Evolutionary conservation across 495 filamentous ascomycete genomes (phyloP).

Genomic region (Staphylotrichum tortipilum): DNA sequence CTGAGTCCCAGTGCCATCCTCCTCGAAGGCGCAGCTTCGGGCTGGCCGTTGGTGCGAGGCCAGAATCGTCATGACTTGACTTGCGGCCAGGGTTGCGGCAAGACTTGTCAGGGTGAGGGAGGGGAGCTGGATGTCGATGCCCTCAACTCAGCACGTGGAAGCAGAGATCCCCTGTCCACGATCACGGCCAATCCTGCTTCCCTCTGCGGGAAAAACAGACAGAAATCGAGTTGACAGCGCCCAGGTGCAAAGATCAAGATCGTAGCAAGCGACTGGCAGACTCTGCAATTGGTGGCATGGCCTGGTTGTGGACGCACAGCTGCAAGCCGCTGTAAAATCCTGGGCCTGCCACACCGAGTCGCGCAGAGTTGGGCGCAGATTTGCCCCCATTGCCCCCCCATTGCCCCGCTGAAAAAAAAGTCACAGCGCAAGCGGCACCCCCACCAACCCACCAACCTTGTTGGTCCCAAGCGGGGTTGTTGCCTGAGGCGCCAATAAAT

Average conservation of each 20-base stretch:
- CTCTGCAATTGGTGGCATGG: no score
- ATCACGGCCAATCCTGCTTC: no score
- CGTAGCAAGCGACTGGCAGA: no score
- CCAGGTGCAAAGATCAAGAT: no score
- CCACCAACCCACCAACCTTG: constrained; percentile 15
- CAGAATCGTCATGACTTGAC: constrained; percentile 21
- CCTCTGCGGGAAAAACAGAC: no score
- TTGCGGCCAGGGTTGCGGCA: neutral
- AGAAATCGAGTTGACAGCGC: no score
- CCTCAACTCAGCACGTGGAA: no score
- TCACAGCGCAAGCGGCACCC: neutral
- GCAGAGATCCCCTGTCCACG: no score
- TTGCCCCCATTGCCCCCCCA: neutral
- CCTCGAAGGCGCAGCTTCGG: constrained; percentile 1
- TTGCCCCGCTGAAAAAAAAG: neutral
- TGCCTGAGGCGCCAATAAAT: constrained; percentile 26
- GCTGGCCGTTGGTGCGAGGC: constrained; percentile 13
- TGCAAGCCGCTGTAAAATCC: neutral
- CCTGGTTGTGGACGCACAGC: no score
- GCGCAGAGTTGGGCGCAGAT: neutral
- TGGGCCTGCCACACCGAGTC: neutral
- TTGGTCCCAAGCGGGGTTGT: constrained; percentile 12
- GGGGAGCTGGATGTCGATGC: no score
- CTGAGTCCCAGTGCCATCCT: constrained; percentile 11
- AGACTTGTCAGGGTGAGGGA: no score